Conservation (phyloP, 169 alveolate species). For the Plasmodium falciparum region DNA sequence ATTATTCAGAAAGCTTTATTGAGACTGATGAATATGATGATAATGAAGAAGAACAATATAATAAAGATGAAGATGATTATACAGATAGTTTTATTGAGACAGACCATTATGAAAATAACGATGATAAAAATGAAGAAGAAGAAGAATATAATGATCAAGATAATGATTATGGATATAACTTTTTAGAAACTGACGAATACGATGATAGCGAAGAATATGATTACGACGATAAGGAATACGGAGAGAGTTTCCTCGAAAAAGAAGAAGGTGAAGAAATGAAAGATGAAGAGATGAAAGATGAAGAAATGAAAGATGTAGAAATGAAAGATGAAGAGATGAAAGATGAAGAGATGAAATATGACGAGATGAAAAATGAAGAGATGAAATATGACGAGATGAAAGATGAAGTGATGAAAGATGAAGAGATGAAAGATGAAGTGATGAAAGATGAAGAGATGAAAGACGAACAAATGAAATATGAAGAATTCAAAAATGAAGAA, state of each 20-base stretch:
- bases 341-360: neutral
- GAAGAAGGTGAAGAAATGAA: conserved; percentile 8
- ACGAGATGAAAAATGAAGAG: neutral
- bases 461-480: neutral
- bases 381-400: neutral
- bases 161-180: conserved; percentile 15
- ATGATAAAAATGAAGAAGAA: neutral
- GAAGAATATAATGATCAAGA: conserved; percentile 22
- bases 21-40: conserved; percentile 14
- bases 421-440: neutral
- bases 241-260: conserved; percentile 34
- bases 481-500: conserved; percentile 8
- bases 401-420: conserved; percentile 1
- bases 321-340: neutral
- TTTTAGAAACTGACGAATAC: conserved; percentile 43
- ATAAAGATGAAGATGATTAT: neutral
- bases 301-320: conserved; percentile 2
- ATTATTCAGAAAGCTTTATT: conserved; percentile 11
- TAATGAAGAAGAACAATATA: neutral
- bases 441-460: neutral
- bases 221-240: conserved; percentile 14
- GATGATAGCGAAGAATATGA: conserved; percentile 29
- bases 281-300: neutral
- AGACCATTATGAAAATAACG: neutral
- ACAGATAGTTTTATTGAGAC: neutral